Evolutionary conservation across 163 green algal genomes (phyloP), one percentile per base, ranked within the genome.

Genomic region (Chlorella variabilis): DNA sequence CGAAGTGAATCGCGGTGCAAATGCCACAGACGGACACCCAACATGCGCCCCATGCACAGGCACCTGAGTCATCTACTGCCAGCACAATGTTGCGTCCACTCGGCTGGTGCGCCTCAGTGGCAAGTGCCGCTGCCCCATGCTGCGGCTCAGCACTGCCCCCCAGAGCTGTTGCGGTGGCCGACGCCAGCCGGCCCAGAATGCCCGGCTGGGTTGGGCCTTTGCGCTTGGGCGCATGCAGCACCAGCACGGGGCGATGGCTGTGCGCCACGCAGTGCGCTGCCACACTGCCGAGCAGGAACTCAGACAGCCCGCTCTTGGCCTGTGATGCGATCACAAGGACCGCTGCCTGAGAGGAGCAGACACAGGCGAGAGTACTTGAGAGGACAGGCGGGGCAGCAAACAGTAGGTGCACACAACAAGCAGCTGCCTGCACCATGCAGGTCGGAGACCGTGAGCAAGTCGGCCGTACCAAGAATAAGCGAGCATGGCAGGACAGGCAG

Each of bases 1-100:
- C n/a, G n/a, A n/a, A n/a, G n/a, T n/a, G n/a, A n/a, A n/a, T n/a
- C n/a, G n/a, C n/a, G n/a, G n/a, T n/a, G n/a, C n/a, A n/a, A n/a
- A n/a, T n/a, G n/a, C n/a, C n/a, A n/a, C n/a, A n/a, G n/a, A n/a
- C n/a, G n/a, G n/a, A n/a, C n/a, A n/a, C n/a, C n/a, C n/a, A n/a
- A n/a, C n/a, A n/a, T n/a, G n/a, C n/a, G n/a, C n/a, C n/a, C n/a
- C n/a, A n/a, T n/a, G 31, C 7, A 69, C 31, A 7, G 13, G 29
- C 21, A 62, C 70, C 70, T 2, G 68, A 75, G 59, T 88, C 84
- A 33, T 88, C 84, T 13, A 88, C 84, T 8, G 84, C 59, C 20
- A 88, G 23, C 25, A 85, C 29, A 27, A 88, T 78, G 63, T 49
- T 71, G 21, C 84, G 49, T 7, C 59, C 21, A 54, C 11, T 20